A percentile compares a stretch with the other conserved stretches of the same genome.
phyloP scores from a whole-genome alignment of 176 grass and related monocot species.

The Pharus latifolius region DNA sequence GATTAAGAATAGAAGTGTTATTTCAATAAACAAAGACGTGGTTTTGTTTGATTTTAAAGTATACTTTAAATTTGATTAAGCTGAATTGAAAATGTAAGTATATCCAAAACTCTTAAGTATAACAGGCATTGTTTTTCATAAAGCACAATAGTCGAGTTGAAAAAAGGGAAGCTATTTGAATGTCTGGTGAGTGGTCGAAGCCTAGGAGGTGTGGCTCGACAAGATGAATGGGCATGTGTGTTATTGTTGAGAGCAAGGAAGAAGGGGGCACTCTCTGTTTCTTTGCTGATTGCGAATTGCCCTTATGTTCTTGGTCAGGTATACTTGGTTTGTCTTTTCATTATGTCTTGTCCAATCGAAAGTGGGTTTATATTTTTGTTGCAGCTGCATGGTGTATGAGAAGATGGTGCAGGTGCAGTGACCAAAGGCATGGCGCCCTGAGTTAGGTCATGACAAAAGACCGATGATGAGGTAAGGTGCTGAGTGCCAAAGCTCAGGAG shows the following conservation, averaged over 20 bases:
- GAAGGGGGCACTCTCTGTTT: not conserved
- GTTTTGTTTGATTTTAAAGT: too few relatives aligned
- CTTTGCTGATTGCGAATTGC: not conserved
- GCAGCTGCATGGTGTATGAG: not conserved
- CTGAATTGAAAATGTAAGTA: too few relatives aligned
- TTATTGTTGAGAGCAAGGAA: not conserved
- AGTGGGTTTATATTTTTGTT: not conserved
- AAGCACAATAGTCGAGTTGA: too few relatives aligned
- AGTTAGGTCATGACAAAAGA: not conserved
- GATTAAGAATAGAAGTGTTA: too few relatives aligned
- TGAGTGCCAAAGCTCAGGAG: not conserved
- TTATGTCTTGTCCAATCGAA: not conserved
- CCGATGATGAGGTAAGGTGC: not conserved
- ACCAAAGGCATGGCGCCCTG: not conserved
- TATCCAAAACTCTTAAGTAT: too few relatives aligned
- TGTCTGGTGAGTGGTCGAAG: too few relatives aligned
- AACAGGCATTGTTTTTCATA: too few relatives aligned
- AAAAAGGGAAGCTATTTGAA: too few relatives aligned
- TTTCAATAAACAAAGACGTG: too few relatives aligned
- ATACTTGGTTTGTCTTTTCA: not conserved
- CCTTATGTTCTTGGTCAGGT: not conserved
- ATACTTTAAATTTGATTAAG: too few relatives aligned
- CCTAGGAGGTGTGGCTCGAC: not conserved
- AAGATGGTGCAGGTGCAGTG: not conserved
- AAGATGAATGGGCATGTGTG: not conserved